Conservation (phyloP, 2,329 filamentous ascomycete genomes). For the Alternaria gaisen region DNA sequence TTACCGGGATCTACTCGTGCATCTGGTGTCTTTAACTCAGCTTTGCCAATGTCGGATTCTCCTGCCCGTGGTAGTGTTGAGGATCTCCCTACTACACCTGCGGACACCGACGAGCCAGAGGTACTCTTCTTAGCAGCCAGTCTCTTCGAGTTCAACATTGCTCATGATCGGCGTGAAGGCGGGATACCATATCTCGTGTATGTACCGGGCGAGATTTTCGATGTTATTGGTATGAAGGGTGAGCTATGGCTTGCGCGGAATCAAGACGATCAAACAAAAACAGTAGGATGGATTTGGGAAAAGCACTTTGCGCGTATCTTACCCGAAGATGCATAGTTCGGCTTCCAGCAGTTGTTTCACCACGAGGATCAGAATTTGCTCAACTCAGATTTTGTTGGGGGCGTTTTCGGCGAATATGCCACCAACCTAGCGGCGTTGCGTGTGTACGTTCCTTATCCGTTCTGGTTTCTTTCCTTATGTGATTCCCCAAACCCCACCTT, state of each 20-base stretch:
- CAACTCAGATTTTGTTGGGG: background rate
- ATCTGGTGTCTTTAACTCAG: constrained; percentile 85
- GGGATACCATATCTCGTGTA: constrained; percentile 97
- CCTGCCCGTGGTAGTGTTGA: constrained; percentile 36
- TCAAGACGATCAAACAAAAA: constrained; percentile 82
- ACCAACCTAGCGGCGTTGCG: constrained; percentile 5
- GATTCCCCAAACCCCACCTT: constrained; percentile 24
- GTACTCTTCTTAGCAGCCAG: constrained; percentile 92
- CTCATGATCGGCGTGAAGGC: constrained; percentile 87
- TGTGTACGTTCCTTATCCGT: background rate
- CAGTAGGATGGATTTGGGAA: constrained; percentile 98
- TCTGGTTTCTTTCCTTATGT: constrained; percentile 15
- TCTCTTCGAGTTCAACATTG: constrained; percentile 96
- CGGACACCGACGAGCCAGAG: constrained; percentile 67
- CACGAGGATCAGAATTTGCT: constrained; percentile 1
- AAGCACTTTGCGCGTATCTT: constrained; percentile 78
- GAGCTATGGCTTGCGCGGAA: constrained; percentile 98
- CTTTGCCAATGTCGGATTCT: constrained; percentile 78
- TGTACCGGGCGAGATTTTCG: constrained; percentile 80
- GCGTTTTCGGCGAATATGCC: constrained; percentile 6
- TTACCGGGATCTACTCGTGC: constrained; percentile 59
- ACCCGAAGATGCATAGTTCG: constrained; percentile 43
- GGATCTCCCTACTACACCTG: constrained; percentile 43
- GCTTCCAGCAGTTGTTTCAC: background rate
- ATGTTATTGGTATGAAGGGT: constrained; percentile 90